Percentiles rank a stretch among this genome's conserved stretches.
Evolutionary conservation across 108 stramenopile species (phyloP).

Genomic region (Craspedostauros australis): DNA sequence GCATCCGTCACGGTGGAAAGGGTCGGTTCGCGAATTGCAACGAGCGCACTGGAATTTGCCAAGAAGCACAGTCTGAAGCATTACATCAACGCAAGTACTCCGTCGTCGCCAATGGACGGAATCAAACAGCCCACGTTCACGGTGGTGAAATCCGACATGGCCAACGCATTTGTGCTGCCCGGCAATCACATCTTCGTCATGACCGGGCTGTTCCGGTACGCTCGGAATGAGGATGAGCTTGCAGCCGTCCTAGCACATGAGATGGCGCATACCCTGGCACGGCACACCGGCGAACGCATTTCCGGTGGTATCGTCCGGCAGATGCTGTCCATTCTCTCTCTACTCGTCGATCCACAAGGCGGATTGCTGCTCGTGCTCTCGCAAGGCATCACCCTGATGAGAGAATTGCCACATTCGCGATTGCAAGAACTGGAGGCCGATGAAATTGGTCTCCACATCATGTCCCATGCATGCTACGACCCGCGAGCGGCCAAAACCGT

Average conservation of each 20-base stretch:
- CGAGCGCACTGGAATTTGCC: constrained; percentile 38
- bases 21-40: constrained; percentile 68
- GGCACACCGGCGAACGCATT: constrained; percentile 74
- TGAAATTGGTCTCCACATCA: constrained; percentile 68
- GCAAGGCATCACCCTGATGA: constrained; percentile 48
- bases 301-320: constrained; percentile 43
- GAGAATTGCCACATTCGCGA: constrained; percentile 67
- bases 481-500: constrained; percentile 64
- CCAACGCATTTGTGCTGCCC: constrained; percentile 83
- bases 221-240: constrained; percentile 74
- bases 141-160: constrained; percentile 60
- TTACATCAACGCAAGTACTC: background rate
- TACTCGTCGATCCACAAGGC: constrained; percentile 74
- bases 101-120: no score
- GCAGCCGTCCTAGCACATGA: constrained; percentile 64
- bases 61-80: background rate
- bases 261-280: constrained; percentile 74
- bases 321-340: constrained; percentile 36
- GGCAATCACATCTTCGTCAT: constrained; percentile 79
- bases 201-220: constrained; percentile 69
- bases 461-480: constrained; percentile 78
- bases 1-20: constrained; percentile 59
- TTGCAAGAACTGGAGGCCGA: constrained; percentile 78
- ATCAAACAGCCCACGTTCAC: constrained; percentile 39
- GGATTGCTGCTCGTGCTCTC: constrained; percentile 44